Conservation (phyloP, 495 filamentous ascomycete genomes). For the Penicillium parvum region DNA sequence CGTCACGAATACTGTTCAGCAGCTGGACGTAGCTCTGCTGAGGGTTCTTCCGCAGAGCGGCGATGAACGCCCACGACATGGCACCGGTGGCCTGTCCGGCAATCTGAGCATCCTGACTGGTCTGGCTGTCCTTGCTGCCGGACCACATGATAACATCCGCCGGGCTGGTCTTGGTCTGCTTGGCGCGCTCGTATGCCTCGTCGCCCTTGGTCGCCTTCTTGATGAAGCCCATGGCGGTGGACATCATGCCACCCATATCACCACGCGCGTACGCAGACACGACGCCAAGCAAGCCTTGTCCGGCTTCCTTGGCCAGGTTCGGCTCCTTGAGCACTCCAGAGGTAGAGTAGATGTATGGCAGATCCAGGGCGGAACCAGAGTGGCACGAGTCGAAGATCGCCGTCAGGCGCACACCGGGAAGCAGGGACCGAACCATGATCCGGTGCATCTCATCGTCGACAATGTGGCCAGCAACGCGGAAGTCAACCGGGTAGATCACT, state of each 20-base stretch:
- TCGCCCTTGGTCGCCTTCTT: constrained; percentile 89
- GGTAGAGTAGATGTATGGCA: constrained; percentile 96
- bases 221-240: constrained; percentile 77
- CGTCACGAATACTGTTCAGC: constrained; percentile 91
- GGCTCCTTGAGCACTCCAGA: constrained; percentile 95
- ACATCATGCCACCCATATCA: constrained; percentile 79
- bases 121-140: constrained; percentile 94
- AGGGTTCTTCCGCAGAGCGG: constrained; percentile 89
- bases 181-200: constrained; percentile 70
- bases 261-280: constrained; percentile 87
- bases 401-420: constrained; percentile 82
- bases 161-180: constrained; percentile 87
- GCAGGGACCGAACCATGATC: constrained; percentile 85
- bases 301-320: constrained; percentile 95
- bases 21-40: constrained; percentile 97
- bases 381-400: constrained; percentile 99
- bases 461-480: constrained; percentile 84
- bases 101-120: constrained; percentile 62
- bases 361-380: constrained; percentile 90
- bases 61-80: constrained; percentile 98
- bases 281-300: constrained; percentile 84
- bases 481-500: constrained; percentile 97
- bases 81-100: constrained; percentile 88
- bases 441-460: constrained; percentile 98
- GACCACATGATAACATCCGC: constrained; percentile 98